These are phyloP conservation scores for Aphanocladium album DNA, from an alignment of 2,329 filamentous ascomycete genomes.

Conservation along the genomic window DNA sequence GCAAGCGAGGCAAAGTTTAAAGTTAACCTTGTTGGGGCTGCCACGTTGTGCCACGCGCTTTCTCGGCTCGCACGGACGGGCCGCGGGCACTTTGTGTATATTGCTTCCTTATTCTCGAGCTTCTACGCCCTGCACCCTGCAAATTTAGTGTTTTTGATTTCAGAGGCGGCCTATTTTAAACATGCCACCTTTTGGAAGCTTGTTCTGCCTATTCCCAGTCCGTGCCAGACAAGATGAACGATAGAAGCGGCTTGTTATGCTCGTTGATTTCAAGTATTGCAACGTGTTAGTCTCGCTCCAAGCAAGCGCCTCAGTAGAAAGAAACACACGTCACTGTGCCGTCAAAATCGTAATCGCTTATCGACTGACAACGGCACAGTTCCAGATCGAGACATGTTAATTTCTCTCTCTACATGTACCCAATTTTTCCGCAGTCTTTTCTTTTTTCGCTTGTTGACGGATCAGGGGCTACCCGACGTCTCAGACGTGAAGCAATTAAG, in stretches of 20 bases:
- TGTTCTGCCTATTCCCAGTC: neutral
- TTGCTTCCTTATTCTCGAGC: neutral
- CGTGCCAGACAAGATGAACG: neutral
- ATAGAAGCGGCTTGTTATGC: neutral
- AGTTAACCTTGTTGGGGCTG: conserved; percentile 4
- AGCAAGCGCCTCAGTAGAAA: no score
- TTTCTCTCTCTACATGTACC: neutral
- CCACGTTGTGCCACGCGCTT: neutral
- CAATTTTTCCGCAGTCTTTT: neutral
- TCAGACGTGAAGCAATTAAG: neutral
- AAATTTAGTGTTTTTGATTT: neutral
- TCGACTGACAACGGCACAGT: neutral
- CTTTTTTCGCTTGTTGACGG: neutral
- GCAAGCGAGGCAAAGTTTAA: conserved; percentile 6
- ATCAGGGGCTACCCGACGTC: neutral
- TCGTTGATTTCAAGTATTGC: neutral
- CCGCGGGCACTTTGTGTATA: no score
- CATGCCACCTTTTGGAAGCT: neutral
- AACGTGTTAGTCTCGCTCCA: no score
- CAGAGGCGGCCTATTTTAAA: neutral
- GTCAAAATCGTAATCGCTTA: neutral
- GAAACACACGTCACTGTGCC: no score
- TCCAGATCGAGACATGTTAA: neutral
- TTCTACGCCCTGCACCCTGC: no score
- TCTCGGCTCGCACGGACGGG: neutral